Evolutionary conservation across 192 early-diverging fungal species (phyloP).

Genomic region (Globomyces pollinis-pini): DNA sequence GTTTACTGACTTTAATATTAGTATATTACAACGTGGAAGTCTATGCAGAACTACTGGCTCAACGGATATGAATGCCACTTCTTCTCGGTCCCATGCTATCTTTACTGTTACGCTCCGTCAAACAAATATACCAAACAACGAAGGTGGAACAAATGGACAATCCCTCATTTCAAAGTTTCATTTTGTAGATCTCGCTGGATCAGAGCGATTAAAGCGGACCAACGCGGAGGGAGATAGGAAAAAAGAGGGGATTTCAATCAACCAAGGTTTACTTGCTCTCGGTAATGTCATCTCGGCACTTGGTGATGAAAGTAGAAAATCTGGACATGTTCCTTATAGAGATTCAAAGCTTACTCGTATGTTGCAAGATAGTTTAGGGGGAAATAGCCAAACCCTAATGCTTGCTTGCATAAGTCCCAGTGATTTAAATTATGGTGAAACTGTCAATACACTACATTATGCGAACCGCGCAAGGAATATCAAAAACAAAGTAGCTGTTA

Average conservation of each 20-base stretch:
- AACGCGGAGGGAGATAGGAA: slow-evolving; percentile 85
- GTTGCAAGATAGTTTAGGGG: slow-evolving; percentile 93
- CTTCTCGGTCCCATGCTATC: slow-evolving; percentile 96
- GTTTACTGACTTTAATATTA: background rate
- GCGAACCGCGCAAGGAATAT: slow-evolving; percentile 95
- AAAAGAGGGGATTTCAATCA: slow-evolving; percentile 96
- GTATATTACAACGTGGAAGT: slow-evolving; percentile 65
- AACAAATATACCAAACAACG: background rate
- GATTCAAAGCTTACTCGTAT: slow-evolving; percentile 95
- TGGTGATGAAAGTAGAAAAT: slow-evolving; percentile 55
- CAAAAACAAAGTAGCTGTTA: slow-evolving; percentile 80
- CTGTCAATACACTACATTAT: slow-evolving; percentile 92
- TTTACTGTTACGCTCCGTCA: slow-evolving; percentile 86
- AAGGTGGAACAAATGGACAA: slow-evolving; percentile 20
- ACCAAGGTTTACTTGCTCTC: slow-evolving; percentile 87
- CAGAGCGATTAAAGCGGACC: slow-evolving; percentile 88
- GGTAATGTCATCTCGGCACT: slow-evolving; percentile 98
- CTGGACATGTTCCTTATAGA: slow-evolving; percentile 85
- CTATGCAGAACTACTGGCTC: slow-evolving; percentile 80
- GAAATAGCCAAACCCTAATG: slow-evolving; percentile 87
- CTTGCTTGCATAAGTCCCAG: slow-evolving; percentile 90
- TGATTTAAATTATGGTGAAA: slow-evolving; percentile 79
- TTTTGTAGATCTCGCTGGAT: slow-evolving; percentile 98
- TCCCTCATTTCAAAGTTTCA: slow-evolving; percentile 81
- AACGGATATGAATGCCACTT: slow-evolving; percentile 97